Evolutionary conservation across 495 filamentous ascomycete genomes (phyloP).

Genomic region (Talaromyces nanjingensis): DNA sequence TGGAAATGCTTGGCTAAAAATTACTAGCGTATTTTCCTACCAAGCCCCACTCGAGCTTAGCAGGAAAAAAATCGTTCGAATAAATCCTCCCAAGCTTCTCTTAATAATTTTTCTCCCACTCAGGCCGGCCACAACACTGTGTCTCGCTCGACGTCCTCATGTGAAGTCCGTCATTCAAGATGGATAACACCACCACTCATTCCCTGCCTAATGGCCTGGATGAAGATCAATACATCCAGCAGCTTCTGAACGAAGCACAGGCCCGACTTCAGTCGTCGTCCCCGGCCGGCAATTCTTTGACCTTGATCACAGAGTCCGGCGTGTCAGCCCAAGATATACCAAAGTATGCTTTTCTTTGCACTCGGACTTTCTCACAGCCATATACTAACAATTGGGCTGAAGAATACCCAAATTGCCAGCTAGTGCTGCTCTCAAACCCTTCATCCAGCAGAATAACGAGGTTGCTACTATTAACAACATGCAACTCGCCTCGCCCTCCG

Average conservation of each 20-base stretch:
- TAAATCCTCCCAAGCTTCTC: background rate
- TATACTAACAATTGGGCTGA: background rate
- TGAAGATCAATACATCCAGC: constrained; percentile 53
- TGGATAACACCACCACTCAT: background rate
- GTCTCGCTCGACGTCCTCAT: constrained; percentile 2
- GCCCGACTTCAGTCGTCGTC: constrained; percentile 35
- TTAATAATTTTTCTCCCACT: background rate
- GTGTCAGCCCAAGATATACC: background rate
- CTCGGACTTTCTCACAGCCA: background rate
- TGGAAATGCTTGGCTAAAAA: background rate
- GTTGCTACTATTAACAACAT: constrained; percentile 40
- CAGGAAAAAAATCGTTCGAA: background rate
- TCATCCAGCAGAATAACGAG: constrained; percentile 38
- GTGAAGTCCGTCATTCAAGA: background rate
- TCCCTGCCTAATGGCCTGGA: constrained; percentile 15
- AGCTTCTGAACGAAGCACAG: constrained; percentile 60
- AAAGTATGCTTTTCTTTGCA: background rate
- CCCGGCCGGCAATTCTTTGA: background rate
- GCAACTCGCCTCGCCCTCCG: constrained; percentile 13
- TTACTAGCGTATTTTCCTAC: background rate
- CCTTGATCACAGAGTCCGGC: background rate
- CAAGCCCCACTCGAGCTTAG: constrained; percentile 1
- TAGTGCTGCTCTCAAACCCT: constrained; percentile 33
- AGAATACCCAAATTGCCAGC: constrained; percentile 37
- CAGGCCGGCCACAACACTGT: background rate